Percentiles rank a stretch among this genome's conserved stretches.
phyloP scores from a whole-genome alignment of 495 filamentous ascomycete species.

The Talaromyces borbonicus region DNA sequence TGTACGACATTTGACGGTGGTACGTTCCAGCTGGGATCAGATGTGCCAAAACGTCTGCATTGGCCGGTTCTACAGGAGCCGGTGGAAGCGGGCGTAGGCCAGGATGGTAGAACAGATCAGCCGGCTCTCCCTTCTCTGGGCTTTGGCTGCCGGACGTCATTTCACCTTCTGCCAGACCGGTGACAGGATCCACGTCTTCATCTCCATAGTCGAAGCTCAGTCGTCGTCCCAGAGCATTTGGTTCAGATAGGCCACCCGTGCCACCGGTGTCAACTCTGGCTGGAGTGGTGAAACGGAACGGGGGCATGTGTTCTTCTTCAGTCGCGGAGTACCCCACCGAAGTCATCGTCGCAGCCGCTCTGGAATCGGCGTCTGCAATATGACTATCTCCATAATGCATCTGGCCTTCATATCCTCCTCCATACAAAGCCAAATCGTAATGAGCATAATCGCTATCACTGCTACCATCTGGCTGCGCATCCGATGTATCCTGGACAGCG shows the following conservation, averaged over 20 bases:
- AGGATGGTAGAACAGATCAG: constrained; percentile 91
- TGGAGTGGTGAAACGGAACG: constrained; percentile 45
- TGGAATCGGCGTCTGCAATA: constrained; percentile 16
- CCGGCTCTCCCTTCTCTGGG: constrained; percentile 54
- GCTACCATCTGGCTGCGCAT: constrained; percentile 13
- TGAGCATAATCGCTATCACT: constrained; percentile 59
- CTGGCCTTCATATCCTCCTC: constrained; percentile 63
- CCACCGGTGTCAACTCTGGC: constrained; percentile 70
- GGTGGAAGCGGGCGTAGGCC: constrained; percentile 74
- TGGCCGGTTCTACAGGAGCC: constrained; percentile 49
- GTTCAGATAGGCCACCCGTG: constrained; percentile 75
- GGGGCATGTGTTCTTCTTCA: constrained; percentile 32
- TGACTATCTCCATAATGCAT: constrained; percentile 62
- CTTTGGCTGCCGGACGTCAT: constrained; percentile 43
- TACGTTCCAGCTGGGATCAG: constrained; percentile 50
- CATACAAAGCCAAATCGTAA: constrained; percentile 64
- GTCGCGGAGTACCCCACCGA: constrained; percentile 12
- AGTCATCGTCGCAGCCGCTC: constrained; percentile 4
- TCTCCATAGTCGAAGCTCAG: constrained; percentile 94
- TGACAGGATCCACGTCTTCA: constrained; percentile 42
- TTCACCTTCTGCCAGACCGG: constrained; percentile 41
- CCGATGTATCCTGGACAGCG: not conserved
- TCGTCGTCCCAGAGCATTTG: constrained; percentile 50
- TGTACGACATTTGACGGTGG: constrained; percentile 21
- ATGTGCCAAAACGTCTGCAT: constrained; percentile 33